Percentiles rank a stretch among this genome's conserved stretches.
phyloP scores from a whole-genome alignment of 371 early-diverging fungal species.

The Mortierella sp. region DNA sequence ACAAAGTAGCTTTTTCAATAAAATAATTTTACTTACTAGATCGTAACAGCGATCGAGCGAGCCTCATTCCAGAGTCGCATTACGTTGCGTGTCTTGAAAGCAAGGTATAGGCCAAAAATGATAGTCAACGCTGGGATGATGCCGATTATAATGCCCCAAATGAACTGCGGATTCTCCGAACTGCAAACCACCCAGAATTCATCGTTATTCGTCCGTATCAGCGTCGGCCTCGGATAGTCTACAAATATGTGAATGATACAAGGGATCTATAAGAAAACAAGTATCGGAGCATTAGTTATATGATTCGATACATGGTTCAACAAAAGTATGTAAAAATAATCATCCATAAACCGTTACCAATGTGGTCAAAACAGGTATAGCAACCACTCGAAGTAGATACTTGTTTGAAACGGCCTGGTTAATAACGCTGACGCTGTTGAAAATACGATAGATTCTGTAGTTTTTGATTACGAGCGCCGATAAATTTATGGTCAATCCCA shows the following conservation, averaged over 20 bases:
- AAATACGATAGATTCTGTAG: constrained; percentile 70
- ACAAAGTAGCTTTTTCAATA: neutral
- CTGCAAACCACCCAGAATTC: constrained; percentile 35
- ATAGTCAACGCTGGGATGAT: constrained; percentile 23
- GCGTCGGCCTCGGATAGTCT: constrained; percentile 13
- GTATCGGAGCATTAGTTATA: too few relatives aligned
- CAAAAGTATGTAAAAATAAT: too few relatives aligned
- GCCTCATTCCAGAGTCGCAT: constrained; percentile 53
- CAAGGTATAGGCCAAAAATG: constrained; percentile 48
- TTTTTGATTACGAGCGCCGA: constrained; percentile 66
- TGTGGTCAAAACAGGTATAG: constrained; percentile 23
- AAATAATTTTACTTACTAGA: constrained; percentile 36
- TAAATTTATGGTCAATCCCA: constrained; percentile 27
- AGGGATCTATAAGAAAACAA: constrained; percentile 19
- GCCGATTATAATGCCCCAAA: constrained; percentile 21
- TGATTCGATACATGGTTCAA: too few relatives aligned
- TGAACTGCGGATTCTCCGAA: neutral
- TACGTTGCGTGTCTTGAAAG: constrained; percentile 50
- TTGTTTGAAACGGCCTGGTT: constrained; percentile 48
- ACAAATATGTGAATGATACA: constrained; percentile 23
- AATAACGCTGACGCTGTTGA: constrained; percentile 58
- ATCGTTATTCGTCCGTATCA: constrained; percentile 16
- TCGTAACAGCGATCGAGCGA: constrained; percentile 41
- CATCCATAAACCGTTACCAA: neutral
- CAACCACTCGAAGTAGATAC: constrained; percentile 34